A percentile compares a stretch with the other conserved stretches of the same genome.
phyloP scores from a whole-genome alignment of 768 basidiomycete genomes.

The Pleurotus giganteus region DNA sequence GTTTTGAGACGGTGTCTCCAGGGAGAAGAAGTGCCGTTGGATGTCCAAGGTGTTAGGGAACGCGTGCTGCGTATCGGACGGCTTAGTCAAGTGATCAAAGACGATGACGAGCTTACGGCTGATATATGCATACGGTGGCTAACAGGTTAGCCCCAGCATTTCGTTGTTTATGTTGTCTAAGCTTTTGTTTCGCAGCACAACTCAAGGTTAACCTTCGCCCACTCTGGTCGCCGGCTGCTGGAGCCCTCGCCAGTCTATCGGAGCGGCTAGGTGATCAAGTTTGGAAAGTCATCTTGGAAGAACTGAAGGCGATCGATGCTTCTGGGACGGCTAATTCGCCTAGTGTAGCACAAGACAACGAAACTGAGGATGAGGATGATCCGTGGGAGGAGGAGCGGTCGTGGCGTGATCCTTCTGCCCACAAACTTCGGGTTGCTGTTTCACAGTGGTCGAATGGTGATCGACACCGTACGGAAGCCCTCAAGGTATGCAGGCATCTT shows the following conservation, averaged over 20 bases:
- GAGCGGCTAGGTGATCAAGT: constrained; percentile 64
- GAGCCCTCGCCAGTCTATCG: constrained; percentile 54
- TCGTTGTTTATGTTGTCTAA: constrained; percentile 2
- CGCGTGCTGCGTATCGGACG: constrained; percentile 76
- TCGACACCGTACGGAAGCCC: constrained; percentile 23
- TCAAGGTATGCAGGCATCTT: constrained; percentile 31
- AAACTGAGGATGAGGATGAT: constrained; percentile 21
- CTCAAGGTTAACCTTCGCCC: constrained; percentile 93
- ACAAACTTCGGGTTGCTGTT: constrained; percentile 52
- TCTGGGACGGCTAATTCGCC: constrained; percentile 8
- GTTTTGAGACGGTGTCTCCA: constrained; percentile 67
- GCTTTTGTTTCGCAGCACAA: constrained; percentile 46
- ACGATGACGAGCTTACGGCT: constrained; percentile 53
- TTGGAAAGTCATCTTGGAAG: constrained; percentile 69
- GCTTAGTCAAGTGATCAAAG: constrained; percentile 58
- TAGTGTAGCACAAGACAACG: constrained; percentile 12
- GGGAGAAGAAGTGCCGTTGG: constrained; percentile 78
- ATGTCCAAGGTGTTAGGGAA: constrained; percentile 81
- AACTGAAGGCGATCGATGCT: constrained; percentile 42
- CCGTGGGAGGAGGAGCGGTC: constrained; percentile 70
- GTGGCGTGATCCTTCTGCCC: constrained; percentile 76
- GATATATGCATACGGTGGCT: constrained; percentile 73
- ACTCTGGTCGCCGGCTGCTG: constrained; percentile 79
- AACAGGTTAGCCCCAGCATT: constrained; percentile 46
- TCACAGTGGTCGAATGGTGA: constrained; percentile 43